Conservation (phyloP, 75 land plant species). For the Sequoiadendron giganteum region DNA sequence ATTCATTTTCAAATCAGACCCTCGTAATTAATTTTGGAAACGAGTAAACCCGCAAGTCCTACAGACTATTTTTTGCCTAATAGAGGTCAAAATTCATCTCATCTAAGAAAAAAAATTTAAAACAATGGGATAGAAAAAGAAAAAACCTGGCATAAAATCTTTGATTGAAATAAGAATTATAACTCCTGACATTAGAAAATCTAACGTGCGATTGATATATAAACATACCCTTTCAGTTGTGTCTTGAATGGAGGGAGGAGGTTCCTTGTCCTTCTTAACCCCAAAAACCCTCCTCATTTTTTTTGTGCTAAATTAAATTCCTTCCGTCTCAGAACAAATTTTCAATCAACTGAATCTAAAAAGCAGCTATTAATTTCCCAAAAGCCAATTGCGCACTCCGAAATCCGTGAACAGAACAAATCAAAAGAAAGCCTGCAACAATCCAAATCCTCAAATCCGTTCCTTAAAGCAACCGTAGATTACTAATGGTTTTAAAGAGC, state of each 20-base stretch:
- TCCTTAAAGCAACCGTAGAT: too few species aligned
- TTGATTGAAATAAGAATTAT: neutral
- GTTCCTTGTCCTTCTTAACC: constrained; percentile 92
- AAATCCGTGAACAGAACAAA: neutral
- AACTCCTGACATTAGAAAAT: neutral
- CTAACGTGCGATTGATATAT: neutral
- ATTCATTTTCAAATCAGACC: too few species aligned
- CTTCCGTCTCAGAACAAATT: neutral
- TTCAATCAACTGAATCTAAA: too few species aligned
- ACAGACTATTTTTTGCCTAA: neutral
- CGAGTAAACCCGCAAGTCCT: neutral
- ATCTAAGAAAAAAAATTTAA: too few species aligned
- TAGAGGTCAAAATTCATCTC: neutral
- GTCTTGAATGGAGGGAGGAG: constrained; percentile 85
- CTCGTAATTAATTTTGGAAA: too few species aligned
- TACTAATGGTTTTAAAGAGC: too few species aligned
- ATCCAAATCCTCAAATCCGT: too few species aligned
- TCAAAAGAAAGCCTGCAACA: too few species aligned
- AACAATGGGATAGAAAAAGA: too few species aligned
- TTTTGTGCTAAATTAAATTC: neutral
- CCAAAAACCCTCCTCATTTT: constrained; percentile 92
- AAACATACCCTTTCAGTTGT: constrained; percentile 77
- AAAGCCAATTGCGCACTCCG: neutral
- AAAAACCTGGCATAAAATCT: neutral
- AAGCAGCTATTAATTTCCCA: too few species aligned